These are phyloP conservation scores for Scheffersomyces lignicola DNA, from an alignment of 1,139 yeast genomes.

Conservation along the genomic window DNA sequence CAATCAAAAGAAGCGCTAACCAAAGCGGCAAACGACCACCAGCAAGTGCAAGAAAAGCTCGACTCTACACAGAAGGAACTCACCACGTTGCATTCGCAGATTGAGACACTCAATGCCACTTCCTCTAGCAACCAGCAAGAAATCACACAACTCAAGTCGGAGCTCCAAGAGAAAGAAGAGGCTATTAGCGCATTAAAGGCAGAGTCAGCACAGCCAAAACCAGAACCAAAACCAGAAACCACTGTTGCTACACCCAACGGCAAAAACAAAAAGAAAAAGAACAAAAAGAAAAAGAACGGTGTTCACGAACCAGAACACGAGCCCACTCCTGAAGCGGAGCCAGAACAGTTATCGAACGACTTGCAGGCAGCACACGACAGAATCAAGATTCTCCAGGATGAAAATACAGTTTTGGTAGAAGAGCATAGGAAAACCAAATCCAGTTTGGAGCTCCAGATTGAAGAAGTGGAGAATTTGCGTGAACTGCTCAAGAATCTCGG, in stretches of 20 bases:
- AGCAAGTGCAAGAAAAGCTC: too few relatives aligned
- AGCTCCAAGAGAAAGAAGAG: background rate
- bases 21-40: constrained; percentile 1
- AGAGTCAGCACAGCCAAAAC: too few relatives aligned
- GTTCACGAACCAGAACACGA: constrained; percentile 5
- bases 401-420: constrained; percentile 14
- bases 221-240: background rate
- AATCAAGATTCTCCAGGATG: constrained; percentile 16
- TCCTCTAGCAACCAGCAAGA: too few relatives aligned
- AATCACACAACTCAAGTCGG: constrained; percentile 7
- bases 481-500: constrained; percentile 78
- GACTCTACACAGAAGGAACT: too few relatives aligned
- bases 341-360: constrained; percentile 1
- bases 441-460: constrained; percentile 17
- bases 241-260: background rate
- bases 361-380: background rate
- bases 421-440: constrained; percentile 25
- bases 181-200: background rate
- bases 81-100: too few relatives aligned
- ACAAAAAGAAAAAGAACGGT: constrained; percentile 14
- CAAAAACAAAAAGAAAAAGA: constrained; percentile 12
- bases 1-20: constrained; percentile 10
- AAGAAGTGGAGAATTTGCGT: constrained; percentile 58
- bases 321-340: constrained; percentile 1
- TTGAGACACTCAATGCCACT: too few relatives aligned